Percentiles rank a stretch among this genome's conserved stretches.
Evolutionary conservation across 345 rosid genomes (phyloP).

Genomic region (Citrus unshiu): DNA sequence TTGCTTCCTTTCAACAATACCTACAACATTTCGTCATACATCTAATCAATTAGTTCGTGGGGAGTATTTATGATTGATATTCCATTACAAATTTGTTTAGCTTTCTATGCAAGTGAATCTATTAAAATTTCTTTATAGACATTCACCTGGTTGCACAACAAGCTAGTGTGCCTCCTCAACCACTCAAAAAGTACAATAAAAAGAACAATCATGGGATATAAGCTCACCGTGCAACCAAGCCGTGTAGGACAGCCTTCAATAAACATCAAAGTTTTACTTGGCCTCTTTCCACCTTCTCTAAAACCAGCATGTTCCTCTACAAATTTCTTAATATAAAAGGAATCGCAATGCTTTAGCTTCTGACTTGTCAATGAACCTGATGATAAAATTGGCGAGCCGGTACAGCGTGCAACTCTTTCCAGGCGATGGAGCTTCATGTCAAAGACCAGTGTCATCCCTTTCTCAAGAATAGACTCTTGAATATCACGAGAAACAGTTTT

Average conservation of each 20-base stretch:
- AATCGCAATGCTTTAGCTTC: conserved; percentile 75
- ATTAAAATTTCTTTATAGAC: neutral
- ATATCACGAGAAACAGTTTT: conserved; percentile 81
- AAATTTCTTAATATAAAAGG: conserved; percentile 75
- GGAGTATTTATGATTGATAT: neutral
- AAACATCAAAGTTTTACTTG: conserved; percentile 88
- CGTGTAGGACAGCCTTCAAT: conserved; percentile 80
- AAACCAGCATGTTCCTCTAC: conserved; percentile 68
- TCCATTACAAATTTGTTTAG: neutral
- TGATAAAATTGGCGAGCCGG: conserved; percentile 65
- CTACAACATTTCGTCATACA: conserved; percentile 37
- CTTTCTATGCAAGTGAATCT: neutral
- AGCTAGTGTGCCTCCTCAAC: neutral
- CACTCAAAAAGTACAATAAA: neutral
- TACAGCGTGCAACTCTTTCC: conserved; percentile 78
- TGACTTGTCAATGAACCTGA: conserved; percentile 47
- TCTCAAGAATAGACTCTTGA: conserved; percentile 65
- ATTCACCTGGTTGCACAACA: neutral
- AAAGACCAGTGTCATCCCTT: conserved; percentile 75
- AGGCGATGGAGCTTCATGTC: conserved; percentile 94
- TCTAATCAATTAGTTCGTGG: neutral
- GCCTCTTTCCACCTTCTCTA: conserved; percentile 70
- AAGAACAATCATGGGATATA: neutral
- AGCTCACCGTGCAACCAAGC: conserved; percentile 89
- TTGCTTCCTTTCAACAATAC: conserved; percentile 85